Conservation (phyloP, 495 filamentous ascomycete genomes). For the Delitschia confertaspora region DNA sequence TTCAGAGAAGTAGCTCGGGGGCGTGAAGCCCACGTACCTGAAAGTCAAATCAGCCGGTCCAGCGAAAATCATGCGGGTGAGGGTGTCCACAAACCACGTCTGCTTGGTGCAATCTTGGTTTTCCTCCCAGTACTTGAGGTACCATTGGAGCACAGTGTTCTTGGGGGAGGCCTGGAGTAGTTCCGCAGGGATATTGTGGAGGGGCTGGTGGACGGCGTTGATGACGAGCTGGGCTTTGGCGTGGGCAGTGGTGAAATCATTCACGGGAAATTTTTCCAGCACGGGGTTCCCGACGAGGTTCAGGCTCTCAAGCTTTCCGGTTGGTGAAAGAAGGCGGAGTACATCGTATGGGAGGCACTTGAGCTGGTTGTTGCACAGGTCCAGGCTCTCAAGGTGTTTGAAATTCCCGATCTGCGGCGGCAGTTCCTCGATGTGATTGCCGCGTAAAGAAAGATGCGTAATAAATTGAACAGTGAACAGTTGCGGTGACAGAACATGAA, state of each 20-base stretch:
- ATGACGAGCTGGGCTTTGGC: background rate
- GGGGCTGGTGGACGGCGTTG: no score
- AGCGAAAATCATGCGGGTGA: no score
- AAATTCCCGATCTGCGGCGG: constrained; percentile 6
- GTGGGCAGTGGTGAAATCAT: no score
- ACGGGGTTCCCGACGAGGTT: background rate
- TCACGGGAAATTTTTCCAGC: no score
- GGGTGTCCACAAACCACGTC: no score
- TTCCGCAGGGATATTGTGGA: no score
- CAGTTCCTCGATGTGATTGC: constrained; percentile 9
- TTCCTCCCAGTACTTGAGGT: no score
- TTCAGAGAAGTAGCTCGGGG: constrained; percentile 1
- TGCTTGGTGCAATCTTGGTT: no score
- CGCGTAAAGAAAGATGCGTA: constrained; percentile 2
- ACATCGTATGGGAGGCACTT: constrained; percentile 7
- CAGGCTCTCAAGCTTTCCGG: background rate
- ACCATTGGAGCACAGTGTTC: no score
- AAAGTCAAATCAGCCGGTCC: no score
- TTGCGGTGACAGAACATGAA: background rate
- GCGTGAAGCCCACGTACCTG: no score
- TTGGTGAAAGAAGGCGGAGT: background rate
- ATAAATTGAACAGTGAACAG: constrained; percentile 14
- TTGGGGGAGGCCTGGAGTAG: no score
- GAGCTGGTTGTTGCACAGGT: constrained; percentile 5
- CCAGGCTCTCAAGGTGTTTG: constrained; percentile 1